Base-by-base conservation (phyloP, 2,329 filamentous ascomycete species). In the Colletotrichum neosansevieriae region DNA sequence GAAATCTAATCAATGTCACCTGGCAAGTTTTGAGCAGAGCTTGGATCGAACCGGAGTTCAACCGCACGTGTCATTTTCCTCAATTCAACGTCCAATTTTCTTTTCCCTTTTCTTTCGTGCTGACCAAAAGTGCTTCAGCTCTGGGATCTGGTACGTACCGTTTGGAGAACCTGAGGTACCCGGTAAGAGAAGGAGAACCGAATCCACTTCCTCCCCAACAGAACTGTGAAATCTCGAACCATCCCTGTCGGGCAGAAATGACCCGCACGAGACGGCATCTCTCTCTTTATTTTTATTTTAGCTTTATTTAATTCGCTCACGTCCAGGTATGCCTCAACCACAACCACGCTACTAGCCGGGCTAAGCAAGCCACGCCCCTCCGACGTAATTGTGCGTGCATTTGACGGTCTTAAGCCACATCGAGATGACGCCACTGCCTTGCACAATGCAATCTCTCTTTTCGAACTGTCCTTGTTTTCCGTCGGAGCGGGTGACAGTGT, bases 331-430 rank as follows among this genome's bases (percentile, higher is more conserved):
- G 2, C 3, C 21, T 21, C 4, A 24, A 24, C 24, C 24, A 24
- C 4, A 24, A 12, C 19, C 54, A 17, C 24, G 24, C 13, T 42
- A 58, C 45, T 58, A 40, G 54, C 1, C 24, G 21, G 44, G 54
- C 38, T 45, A 29, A 29, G 40, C 36, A n/a, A 61, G 47, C 58
- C 47, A 53, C 47, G 45, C 50, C 19, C 15, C 21, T 34, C 36
- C 53, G 64, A 67, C 64, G 64, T 67, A 67, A 67, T 67, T 64
- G 64, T 64, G 60, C 64, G 53, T 58, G 53, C 58, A 47, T 32
- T 32, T 36, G 32, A 32, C 45, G 50, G 19, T 59, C 60, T 58
- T 53, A 63, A 67, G 64, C 64, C 64, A 67, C 64, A 64, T 51
- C 13, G 40, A 19, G 19, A 67, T 64, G 64, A 67, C 60, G 64